Evolutionary conservation across 495 filamentous ascomycete species (phyloP).

Genomic region (Lophiotrema nucula): DNA sequence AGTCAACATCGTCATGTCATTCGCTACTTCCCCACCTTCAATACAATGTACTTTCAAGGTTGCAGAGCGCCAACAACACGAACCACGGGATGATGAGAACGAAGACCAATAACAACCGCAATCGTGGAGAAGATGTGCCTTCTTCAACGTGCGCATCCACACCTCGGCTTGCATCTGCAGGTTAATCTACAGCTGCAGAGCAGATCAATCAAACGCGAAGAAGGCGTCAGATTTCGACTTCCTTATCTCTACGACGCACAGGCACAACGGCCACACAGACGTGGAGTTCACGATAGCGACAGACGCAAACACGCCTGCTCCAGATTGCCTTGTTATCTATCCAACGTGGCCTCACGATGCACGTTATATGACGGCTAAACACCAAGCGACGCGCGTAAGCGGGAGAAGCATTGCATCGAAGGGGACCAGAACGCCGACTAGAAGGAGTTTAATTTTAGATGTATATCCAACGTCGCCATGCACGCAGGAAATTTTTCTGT

Average conservation of each 20-base stretch:
- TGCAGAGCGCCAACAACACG: neutral
- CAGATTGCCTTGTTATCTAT: constrained; percentile 13
- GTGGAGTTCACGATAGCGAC: constrained; percentile 5
- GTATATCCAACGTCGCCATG: neutral
- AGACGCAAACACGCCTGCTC: neutral
- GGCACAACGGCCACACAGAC: constrained; percentile 6
- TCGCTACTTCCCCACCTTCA: no score
- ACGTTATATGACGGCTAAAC: constrained; percentile 22
- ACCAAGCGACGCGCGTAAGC: constrained; percentile 17
- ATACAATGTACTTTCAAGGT: no score
- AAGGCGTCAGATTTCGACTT: constrained; percentile 1
- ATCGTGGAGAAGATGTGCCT: no score
- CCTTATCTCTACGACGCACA: constrained; percentile 18
- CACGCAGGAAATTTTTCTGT: constrained; percentile 6
- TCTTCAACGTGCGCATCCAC: neutral
- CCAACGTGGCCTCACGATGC: constrained; percentile 18
- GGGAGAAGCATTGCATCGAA: constrained; percentile 8
- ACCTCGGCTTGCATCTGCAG: constrained; percentile 5
- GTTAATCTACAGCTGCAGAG: constrained; percentile 22
- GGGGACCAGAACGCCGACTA: constrained; percentile 2
- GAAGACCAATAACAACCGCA: neutral
- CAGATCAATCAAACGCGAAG: constrained; percentile 8
- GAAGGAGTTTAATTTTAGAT: constrained; percentile 15
- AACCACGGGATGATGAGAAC: neutral
- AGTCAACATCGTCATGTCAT: no score